Evolutionary conservation across 2,329 filamentous ascomycete genomes (phyloP), one percentile per base, ranked within the genome.

Genomic region (Diaporthe capsici): DNA sequence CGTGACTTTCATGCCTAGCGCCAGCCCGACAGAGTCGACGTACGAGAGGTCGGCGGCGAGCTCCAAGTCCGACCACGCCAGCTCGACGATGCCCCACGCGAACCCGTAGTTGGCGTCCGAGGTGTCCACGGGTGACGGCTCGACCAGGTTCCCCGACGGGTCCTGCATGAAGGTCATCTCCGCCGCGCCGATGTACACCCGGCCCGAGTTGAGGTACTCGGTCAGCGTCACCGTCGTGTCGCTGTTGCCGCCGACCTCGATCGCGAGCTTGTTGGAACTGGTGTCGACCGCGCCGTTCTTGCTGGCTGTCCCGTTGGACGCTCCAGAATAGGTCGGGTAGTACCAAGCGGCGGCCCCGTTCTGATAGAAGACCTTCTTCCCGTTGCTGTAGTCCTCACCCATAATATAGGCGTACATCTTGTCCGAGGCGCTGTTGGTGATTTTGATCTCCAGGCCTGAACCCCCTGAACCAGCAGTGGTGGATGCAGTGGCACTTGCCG

Each of bases 341-440:
- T 92, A 90, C 22, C 91, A 84, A 2, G 84, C 84, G 77, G 87
- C 87, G 79, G 88, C 87, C 60, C 90, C 87, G 77, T 83, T 78
- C 72, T 82, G 81, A 75, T 86, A 78, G 28, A 87, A 79, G 67
- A 84, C 84, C 15, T 84, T 83, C 68, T 81, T 79, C 22, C 81
- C 80, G 72, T 79, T 80, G 72, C 82, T 79, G 34, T 92, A 82
- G 2, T 91, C 90, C 28, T 87, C 86, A 20, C 92, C 92, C 7
- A 90, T 94, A 80, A 94, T 90, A 82, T 92, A 93, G 61, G 91
- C 91, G 77, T 88, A 93, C 8, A 92, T 88, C 28, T 85, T 87
- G 75, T 83, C 84, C 2, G 88, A 90, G 61, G 81, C 83, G 25
- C 88, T 90, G 81, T 93, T 93, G 76, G 87, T 84, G 12, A 93